Percentiles rank a stretch among this genome's conserved stretches.
phyloP scores from a whole-genome alignment of 2,329 filamentous ascomycete genomes.

The Verticillium isaacii region DNA sequence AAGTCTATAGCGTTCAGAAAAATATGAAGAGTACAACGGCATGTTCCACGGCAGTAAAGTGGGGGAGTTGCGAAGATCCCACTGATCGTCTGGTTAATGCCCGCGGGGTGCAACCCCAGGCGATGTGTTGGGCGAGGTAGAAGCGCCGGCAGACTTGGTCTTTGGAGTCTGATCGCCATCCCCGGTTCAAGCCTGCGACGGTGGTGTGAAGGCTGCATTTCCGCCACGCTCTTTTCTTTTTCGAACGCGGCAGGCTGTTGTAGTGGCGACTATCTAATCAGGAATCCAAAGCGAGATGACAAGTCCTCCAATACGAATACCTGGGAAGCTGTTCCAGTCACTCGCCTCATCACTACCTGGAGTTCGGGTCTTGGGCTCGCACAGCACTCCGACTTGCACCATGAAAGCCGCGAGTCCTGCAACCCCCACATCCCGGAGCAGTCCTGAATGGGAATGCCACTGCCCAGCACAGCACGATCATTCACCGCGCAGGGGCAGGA shows the following conservation, averaged over 20 bases:
- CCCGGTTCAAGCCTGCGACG: not conserved
- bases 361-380: not conserved
- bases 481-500: not conserved
- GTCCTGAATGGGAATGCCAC: not conserved
- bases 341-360: no score
- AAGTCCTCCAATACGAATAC: no score
- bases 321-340: no score
- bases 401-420: not conserved
- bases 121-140: not conserved
- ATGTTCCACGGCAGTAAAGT: not conserved
- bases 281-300: no score
- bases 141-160: not conserved
- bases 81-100: not conserved
- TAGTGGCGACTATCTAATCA: no score
- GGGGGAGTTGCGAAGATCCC: not conserved
- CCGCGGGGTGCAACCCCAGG: not conserved
- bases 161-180: not conserved
- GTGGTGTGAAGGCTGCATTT: not conserved
- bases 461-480: not conserved
- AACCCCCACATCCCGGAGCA: not conserved
- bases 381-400: not conserved
- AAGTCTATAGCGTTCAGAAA: no score
- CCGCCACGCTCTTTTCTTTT: not conserved
- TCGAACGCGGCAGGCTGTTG: no score
- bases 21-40: not conserved